phyloP scores from a whole-genome alignment of 805 yeast genomes.

The Teunomyces lycoperdinae region DNA sequence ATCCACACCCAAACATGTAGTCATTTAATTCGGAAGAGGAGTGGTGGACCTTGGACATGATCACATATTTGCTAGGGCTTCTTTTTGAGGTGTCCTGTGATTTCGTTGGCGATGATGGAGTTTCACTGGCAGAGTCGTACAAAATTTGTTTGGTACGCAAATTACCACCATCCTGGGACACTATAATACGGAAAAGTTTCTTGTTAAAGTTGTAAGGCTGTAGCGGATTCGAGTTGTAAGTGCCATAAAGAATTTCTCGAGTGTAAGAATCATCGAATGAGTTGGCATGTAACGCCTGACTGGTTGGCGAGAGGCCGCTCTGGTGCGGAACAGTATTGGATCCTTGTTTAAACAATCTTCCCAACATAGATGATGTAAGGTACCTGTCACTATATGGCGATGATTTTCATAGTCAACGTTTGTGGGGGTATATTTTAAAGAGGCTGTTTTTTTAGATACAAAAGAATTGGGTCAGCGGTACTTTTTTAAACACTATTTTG shows the following conservation, averaged over 20 bases:
- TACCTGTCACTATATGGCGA: background rate
- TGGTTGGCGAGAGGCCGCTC: slow-evolving; percentile 1
- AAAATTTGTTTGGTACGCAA: slow-evolving; percentile 46
- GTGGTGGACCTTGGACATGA: slow-evolving; percentile 36
- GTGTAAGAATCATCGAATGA: slow-evolving; percentile 45
- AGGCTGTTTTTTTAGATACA: background rate
- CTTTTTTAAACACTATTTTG: background rate
- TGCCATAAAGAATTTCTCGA: slow-evolving; percentile 47
- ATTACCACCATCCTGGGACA: slow-evolving; percentile 51
- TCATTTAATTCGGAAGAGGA: slow-evolving; percentile 45
- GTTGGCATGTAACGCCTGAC: slow-evolving; percentile 12
- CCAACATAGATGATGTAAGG: slow-evolving; percentile 9
- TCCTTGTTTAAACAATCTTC: slow-evolving; percentile 14
- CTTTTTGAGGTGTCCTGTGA: slow-evolving; percentile 1
- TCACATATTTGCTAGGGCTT: slow-evolving; percentile 10
- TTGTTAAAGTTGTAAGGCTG: slow-evolving; percentile 24
- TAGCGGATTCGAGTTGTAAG: slow-evolving; percentile 25
- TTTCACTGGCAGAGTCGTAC: slow-evolving; percentile 42
- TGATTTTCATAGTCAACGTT: background rate
- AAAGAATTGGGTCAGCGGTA: background rate
- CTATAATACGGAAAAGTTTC: slow-evolving; percentile 39
- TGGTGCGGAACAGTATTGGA: slow-evolving; percentile 1
- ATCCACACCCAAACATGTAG: slow-evolving; percentile 57
- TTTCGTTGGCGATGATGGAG: background rate
- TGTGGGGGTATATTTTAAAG: background rate